A percentile compares a stretch with the other conserved stretches of the same genome.
These are phyloP conservation scores for Cinnamomum chago DNA, from an alignment of 164 flowering plant species.

Conservation along the genomic window DNA sequence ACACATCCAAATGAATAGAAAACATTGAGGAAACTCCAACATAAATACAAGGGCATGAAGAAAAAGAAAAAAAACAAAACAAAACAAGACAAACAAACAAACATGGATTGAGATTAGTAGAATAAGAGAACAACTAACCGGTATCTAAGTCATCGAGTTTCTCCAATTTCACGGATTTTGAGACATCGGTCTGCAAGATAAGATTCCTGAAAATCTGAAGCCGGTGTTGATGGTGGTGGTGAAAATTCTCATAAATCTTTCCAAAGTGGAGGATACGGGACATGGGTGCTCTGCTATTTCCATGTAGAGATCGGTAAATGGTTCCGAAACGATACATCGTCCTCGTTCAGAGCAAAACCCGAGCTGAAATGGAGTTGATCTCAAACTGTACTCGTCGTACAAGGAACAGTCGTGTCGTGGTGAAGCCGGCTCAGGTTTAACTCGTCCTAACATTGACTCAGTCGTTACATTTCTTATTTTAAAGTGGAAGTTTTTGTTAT, in stretches of 20 bases:
- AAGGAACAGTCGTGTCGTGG: too few relatives aligned
- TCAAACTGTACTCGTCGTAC: too few relatives aligned
- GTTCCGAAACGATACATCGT: neutral
- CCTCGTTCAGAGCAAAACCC: neutral
- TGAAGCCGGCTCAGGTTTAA: too few relatives aligned
- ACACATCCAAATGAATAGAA: neutral
- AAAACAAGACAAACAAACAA: too few relatives aligned
- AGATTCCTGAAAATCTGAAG: slow-evolving; percentile 39
- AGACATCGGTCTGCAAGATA: slow-evolving; percentile 47
- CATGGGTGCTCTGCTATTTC: neutral
- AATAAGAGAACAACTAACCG: slow-evolving; percentile 29
- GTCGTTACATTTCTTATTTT: too few relatives aligned
- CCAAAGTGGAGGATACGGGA: neutral
- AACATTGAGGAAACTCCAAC: neutral
- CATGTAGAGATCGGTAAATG: neutral
- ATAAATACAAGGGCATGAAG: neutral
- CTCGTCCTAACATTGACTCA: too few relatives aligned
- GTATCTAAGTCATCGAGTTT: slow-evolving; percentile 53
- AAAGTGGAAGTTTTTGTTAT: too few relatives aligned
- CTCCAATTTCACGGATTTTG: slow-evolving; percentile 52
- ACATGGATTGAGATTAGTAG: too few relatives aligned
- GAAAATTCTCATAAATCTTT: too few relatives aligned
- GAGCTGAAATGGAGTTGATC: too few relatives aligned
- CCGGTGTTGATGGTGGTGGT: neutral
- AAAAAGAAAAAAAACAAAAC: neutral